phyloP scores from a whole-genome alignment of 2,329 filamentous ascomycete genomes.

The Ophioceras dolichostomum region DNA sequence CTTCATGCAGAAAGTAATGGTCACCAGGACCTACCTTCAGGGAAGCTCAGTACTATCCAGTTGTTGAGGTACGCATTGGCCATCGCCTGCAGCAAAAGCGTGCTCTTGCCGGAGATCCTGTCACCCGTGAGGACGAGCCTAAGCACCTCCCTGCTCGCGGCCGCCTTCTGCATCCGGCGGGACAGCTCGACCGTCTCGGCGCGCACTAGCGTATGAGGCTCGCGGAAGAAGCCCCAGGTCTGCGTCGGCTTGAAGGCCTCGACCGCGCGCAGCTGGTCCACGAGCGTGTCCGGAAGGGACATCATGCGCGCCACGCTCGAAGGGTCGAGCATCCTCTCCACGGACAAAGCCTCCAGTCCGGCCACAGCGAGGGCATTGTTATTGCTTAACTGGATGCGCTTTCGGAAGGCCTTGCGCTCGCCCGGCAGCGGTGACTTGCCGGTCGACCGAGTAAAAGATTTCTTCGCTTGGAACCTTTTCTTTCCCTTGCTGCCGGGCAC shows the following conservation, averaged over 20 bases:
- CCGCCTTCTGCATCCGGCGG: slow-evolving; percentile 46
- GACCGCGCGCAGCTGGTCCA: slow-evolving; percentile 71
- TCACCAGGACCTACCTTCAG: slow-evolving; percentile 85
- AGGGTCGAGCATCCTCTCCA: slow-evolving; percentile 38
- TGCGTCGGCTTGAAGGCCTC: slow-evolving; percentile 89
- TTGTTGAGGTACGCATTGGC: slow-evolving; percentile 67
- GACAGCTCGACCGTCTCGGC: slow-evolving; percentile 64
- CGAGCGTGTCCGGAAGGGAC: slow-evolving; percentile 52
- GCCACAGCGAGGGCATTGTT: slow-evolving; percentile 75
- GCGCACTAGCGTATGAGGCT: slow-evolving; percentile 67
- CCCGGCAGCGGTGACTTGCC: slow-evolving; percentile 53
- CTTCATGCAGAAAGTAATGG: too few species aligned
- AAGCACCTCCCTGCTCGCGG: slow-evolving; percentile 38
- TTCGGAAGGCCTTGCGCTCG: slow-evolving; percentile 77
- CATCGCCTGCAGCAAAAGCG: slow-evolving; percentile 74
- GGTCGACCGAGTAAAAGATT: too few species aligned
- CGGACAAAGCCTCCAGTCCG: slow-evolving; percentile 50
- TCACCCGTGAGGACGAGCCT: slow-evolving; percentile 62
- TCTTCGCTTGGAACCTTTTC: slow-evolving; percentile 31
- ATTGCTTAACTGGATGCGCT: slow-evolving; percentile 86
- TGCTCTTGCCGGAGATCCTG: slow-evolving; percentile 72
- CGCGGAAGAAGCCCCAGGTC: slow-evolving; percentile 75
- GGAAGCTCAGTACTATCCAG: slow-evolving; percentile 82
- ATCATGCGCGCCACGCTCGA: slow-evolving; percentile 54
- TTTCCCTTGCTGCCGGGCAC: slow-evolving; percentile 17